Conservation (phyloP, 2,329 filamentous ascomycete species). For the Cordyceps pruinosa region DNA sequence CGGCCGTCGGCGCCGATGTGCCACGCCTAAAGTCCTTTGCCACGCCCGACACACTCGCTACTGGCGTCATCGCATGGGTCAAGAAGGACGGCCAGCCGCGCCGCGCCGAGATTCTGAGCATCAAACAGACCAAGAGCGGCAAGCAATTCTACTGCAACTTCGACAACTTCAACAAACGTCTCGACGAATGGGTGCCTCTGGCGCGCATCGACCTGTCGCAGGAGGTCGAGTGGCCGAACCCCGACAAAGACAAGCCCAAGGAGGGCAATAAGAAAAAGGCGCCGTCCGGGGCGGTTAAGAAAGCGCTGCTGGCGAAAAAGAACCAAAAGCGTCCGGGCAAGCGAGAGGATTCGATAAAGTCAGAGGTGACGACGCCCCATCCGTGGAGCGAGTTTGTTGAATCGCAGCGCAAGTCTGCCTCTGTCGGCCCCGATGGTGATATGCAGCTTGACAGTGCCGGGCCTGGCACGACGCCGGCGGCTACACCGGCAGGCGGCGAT, state of each 20-base stretch:
- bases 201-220: slow-evolving; percentile 77
- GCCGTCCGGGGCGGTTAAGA: slow-evolving; percentile 49
- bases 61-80: slow-evolving; percentile 56
- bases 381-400: slow-evolving; percentile 48
- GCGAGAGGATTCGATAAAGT: slow-evolving; percentile 47
- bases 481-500: slow-evolving; percentile 39
- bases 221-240: slow-evolving; percentile 93
- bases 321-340: slow-evolving; percentile 48
- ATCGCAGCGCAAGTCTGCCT: slow-evolving; percentile 38
- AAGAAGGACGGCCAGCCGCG: slow-evolving; percentile 72
- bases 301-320: slow-evolving; percentile 48
- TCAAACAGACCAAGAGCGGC: slow-evolving; percentile 80
- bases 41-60: slow-evolving; percentile 69
- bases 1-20: slow-evolving; percentile 49
- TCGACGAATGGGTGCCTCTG: slow-evolving; percentile 80
- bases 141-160: slow-evolving; percentile 95
- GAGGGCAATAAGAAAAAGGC: slow-evolving; percentile 67
- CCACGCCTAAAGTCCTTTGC: slow-evolving; percentile 69
- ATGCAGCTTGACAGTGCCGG: slow-evolving; percentile 38
- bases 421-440: slow-evolving; percentile 36
- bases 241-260: slow-evolving; percentile 77
- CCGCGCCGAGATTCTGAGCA: slow-evolving; percentile 93
- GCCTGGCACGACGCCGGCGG: slow-evolving; percentile 37
- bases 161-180: slow-evolving; percentile 90
- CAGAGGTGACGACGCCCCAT: slow-evolving; percentile 47